Conservation (phyloP, 441 rosid species). For the Adansonia gregorii region DNA sequence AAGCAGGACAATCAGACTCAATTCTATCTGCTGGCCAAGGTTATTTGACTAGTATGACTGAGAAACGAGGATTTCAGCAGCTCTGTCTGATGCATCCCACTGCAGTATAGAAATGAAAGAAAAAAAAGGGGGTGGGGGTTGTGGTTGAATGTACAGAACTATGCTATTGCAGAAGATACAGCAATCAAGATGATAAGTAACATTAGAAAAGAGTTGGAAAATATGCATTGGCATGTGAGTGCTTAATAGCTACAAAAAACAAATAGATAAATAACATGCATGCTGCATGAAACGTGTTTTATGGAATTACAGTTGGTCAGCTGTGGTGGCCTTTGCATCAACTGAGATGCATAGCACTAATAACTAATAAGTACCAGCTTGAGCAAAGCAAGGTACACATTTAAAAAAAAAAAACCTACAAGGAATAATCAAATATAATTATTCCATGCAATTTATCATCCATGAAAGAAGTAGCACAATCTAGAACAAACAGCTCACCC, state of each 20-base stretch:
- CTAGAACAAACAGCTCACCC: not conserved
- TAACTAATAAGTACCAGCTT: slow-evolving; percentile 5
- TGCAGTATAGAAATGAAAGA: not conserved
- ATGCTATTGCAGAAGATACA: too few relatives aligned
- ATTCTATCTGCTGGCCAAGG: not conserved
- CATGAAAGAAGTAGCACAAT: not conserved
- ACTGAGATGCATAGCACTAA: slow-evolving; percentile 7
- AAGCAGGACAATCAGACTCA: not conserved
- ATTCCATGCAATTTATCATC: slow-evolving; percentile 12
- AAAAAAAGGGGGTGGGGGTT: not conserved
- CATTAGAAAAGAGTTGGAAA: not conserved
- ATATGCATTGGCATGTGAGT: not conserved
- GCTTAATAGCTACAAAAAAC: not conserved
- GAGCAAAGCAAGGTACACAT: not conserved
- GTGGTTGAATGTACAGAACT: not conserved
- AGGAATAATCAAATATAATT: slow-evolving; percentile 9
- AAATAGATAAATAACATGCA: not conserved
- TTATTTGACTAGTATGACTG: not conserved
- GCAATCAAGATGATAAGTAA: slow-evolving; percentile 3
- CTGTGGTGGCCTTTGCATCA: not conserved
- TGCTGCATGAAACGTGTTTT: slow-evolving; percentile 6
- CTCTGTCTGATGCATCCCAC: not conserved
- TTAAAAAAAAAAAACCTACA: not conserved
- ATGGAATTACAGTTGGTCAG: not conserved
- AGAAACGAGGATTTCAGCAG: not conserved